These are phyloP conservation scores for Zea mays DNA, from an alignment of 176 grass and related monocot species.

Conservation along the genomic window Zm-B73-REFERENCE-NAM-5.0 NC_050099.1:234282001-234282500, in stretches of 20 bases:
- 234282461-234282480: constrained; percentile 17
- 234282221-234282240: not conserved
- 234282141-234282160: not conserved
- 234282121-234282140: not conserved
- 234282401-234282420: not conserved
- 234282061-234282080: not conserved
- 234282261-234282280: not conserved
- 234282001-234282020: not conserved
- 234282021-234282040: not conserved
- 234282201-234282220: not conserved
- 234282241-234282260: not conserved
- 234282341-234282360: not conserved
- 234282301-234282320: not conserved
- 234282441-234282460: not conserved
- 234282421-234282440: not conserved
- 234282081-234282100: not conserved
- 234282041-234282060: not conserved
- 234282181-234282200: not conserved
- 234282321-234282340: not conserved
- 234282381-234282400: not conserved
- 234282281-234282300: not conserved
- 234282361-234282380: too few relatives aligned
- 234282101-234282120: not conserved
- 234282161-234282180: not conserved
- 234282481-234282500: constrained; percentile 88